Base-by-base conservation (phyloP, 805 yeast genomes). In the Kuraishia capsulata region DNA sequence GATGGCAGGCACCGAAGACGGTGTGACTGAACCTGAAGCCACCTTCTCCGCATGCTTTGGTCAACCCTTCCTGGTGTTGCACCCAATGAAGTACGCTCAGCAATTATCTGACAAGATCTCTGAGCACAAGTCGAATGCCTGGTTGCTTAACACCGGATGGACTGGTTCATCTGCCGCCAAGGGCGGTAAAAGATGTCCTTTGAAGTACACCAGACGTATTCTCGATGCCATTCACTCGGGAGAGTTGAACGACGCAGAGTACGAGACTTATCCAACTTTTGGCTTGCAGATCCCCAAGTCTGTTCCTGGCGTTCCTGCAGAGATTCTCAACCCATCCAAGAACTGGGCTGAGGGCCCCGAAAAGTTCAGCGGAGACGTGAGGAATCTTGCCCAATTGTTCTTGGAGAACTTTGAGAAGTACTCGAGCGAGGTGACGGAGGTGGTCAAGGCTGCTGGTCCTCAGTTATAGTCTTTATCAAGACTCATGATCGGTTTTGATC, bases 1-100 rank as follows among this genome's bases (percentile, higher is more conserved):
- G 78, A 90, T 90, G 95, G 96, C 98, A 45, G 97, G 97, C 63
- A 90, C 98, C 39, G 98, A 90, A 69, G 94, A 86, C 63, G 98
- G 98, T 65, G 86, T 90, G 49, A 89, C 97, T 45, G 97, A 90
- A 69, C 97, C 98, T 45, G 88, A 85, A 65, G 96, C 97, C 41
- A 87, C 96, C 16, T 90, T 90, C 78, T 85, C 96, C 44, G 96
- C 98, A 39, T 90, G 98, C 72, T 90, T 89, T 63, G 98, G 97
- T 59, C 97, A 90, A 72, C 98, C 98, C 47, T 90, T 90, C 83
- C 73, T 90, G 67, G 97, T 90, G 26, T 72, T 90, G 63, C 98
- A 90, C 67, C 98, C 98, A 63, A 90, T 90, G 89, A 82, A 81
- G 64, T 90, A 90, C 65, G 97, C 97, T 34, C 85, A 86, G 65